Percentiles rank a stretch among this genome's conserved stretches.
These are phyloP conservation scores for Microcos paniculata DNA, from an alignment of 345 rosid genomes.

Conservation along the genomic window DNA sequence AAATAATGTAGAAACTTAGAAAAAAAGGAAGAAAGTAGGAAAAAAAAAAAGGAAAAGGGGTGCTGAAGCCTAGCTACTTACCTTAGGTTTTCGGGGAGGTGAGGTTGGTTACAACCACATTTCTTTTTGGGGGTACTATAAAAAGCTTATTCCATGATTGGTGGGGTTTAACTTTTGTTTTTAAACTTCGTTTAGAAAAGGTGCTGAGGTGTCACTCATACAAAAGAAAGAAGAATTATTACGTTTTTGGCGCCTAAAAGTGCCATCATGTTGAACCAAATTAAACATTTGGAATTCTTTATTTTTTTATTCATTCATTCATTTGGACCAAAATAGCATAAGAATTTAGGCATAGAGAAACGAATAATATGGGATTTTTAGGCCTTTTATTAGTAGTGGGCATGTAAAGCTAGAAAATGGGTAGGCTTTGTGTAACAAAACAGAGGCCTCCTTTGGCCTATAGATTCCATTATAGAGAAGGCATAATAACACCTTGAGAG, in stretches of 20 bases:
- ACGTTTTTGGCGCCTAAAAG: background rate
- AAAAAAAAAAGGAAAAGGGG: conserved; percentile 24
- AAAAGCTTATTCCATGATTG: conserved; percentile 1
- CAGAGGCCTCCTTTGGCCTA: background rate
- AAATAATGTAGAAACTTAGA: conserved; percentile 13
- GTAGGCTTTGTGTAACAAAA: background rate
- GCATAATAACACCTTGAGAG: conserved; percentile 41
- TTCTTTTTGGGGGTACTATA: background rate
- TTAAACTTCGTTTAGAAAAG: background rate
- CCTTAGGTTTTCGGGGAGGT: background rate
- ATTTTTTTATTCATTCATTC: background rate
- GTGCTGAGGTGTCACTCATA: background rate
- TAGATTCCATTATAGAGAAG: conserved; percentile 24
- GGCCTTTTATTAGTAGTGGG: background rate
- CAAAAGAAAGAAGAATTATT: background rate
- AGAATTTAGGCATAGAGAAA: no score
- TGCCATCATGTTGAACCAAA: background rate
- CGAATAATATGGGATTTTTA: background rate
- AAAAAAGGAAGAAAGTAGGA: background rate
- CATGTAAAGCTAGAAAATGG: no score
- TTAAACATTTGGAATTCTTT: background rate
- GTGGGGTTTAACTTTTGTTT: background rate
- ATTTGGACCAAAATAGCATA: background rate
- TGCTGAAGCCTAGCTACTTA: conserved; percentile 15
- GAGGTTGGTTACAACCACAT: background rate